These are phyloP conservation scores for Erythrophleum fordii DNA, from an alignment of 306 rosid genomes.

Conservation along the genomic window DNA sequence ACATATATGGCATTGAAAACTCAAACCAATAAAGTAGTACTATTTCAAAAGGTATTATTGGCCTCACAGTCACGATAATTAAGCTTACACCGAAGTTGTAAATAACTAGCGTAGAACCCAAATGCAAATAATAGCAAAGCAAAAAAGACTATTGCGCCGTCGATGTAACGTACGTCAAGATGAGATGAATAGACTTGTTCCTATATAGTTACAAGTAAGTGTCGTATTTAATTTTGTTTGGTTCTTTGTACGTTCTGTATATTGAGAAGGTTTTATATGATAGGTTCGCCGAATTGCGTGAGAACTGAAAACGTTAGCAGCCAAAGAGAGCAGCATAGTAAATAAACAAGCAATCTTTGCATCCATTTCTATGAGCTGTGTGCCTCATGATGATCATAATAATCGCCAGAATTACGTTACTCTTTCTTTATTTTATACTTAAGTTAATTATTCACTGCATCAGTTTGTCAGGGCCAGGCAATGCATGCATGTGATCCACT, in stretches of 20 bases:
- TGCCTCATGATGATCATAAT: conserved; percentile 22
- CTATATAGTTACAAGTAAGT: background rate
- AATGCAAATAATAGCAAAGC: too few relatives aligned
- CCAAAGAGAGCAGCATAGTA: conserved; percentile 29
- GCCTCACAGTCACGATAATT: too few relatives aligned
- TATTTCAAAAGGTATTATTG: too few relatives aligned
- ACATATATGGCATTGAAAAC: background rate
- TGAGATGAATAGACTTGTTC: background rate
- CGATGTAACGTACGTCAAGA: background rate
- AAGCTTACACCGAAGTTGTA: background rate
- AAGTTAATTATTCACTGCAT: too few relatives aligned
- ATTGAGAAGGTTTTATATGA: conserved; percentile 7
- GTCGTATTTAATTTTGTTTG: background rate
- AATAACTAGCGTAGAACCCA: too few relatives aligned
- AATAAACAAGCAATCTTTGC: background rate
- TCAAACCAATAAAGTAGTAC: background rate
- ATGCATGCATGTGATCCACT: too few relatives aligned
- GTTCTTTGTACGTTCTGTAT: background rate
- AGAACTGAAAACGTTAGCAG: conserved; percentile 9
- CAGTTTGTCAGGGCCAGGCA: background rate
- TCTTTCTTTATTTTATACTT: conserved; percentile 13
- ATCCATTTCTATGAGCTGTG: conserved; percentile 32
- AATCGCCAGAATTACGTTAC: conserved; percentile 22
- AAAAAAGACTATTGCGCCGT: background rate
- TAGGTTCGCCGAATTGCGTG: conserved; percentile 36